A percentile compares a stretch with the other conserved stretches of the same genome.
phyloP scores from a whole-genome alignment of 2,329 filamentous ascomycete species.

The Botrytis fragariae region DNA sequence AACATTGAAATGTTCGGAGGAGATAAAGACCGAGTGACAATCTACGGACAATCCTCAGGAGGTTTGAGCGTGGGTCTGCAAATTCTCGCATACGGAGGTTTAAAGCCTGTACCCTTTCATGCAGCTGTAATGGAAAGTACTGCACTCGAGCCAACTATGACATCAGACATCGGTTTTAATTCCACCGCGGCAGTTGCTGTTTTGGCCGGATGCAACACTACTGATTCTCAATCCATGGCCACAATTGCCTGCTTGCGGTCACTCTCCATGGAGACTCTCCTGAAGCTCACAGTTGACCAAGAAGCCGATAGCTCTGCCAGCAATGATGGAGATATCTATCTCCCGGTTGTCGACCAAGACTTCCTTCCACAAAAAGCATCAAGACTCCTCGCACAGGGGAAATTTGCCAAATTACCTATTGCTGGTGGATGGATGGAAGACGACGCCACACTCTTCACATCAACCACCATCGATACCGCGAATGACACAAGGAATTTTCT shows the following conservation, averaged over 20 bases:
- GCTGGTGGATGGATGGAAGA: slow-evolving; percentile 47
- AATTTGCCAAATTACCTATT: slow-evolving; percentile 43
- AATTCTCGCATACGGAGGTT: slow-evolving; percentile 48
- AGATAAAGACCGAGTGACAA: slow-evolving; percentile 53
- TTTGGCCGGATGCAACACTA: slow-evolving; percentile 45
- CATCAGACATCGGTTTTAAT: slow-evolving; percentile 47
- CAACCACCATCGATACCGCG: slow-evolving; percentile 40
- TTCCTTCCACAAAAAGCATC: slow-evolving; percentile 48
- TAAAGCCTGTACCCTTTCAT: slow-evolving; percentile 46
- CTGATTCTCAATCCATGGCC: slow-evolving; percentile 43
- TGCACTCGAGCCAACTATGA: slow-evolving; percentile 51
- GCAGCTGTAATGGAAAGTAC: slow-evolving; percentile 48
- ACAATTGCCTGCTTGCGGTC: slow-evolving; percentile 46
- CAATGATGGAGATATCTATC: slow-evolving; percentile 53
- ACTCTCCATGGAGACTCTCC: slow-evolving; percentile 44
- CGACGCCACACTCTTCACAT: slow-evolving; percentile 47
- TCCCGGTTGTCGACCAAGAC: slow-evolving; percentile 49
- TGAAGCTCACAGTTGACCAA: slow-evolving; percentile 43
- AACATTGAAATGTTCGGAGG: slow-evolving; percentile 60
- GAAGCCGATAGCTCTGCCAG: slow-evolving; percentile 44
- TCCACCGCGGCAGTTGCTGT: slow-evolving; percentile 46
- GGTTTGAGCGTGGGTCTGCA: slow-evolving; percentile 47
- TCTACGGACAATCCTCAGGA: slow-evolving; percentile 59
- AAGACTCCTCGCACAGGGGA: slow-evolving; percentile 42
- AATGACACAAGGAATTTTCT: slow-evolving; percentile 44